Evolutionary conservation across 202 grass and related monocot genomes (phyloP), one percentile per base, ranked within the genome.

Genomic region (Alloteropsis angusta): DNA sequence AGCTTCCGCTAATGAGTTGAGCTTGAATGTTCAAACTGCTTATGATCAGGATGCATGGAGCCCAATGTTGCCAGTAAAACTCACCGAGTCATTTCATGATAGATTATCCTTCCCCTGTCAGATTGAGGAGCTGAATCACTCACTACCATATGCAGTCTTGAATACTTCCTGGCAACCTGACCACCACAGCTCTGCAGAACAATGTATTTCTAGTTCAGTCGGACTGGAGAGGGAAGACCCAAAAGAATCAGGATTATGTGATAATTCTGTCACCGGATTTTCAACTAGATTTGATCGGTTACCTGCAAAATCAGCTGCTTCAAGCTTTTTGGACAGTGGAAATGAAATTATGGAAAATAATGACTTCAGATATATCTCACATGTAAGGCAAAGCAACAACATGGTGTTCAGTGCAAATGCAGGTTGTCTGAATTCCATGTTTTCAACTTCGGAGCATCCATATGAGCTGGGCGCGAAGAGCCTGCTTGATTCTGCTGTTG

Each of bases 111-210:
- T 77, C 21, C 67, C 65, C 46, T 81, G 25, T 73, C 76, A 43
- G 68, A 65, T 65, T 72, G 78, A 67, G 26, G 67, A 87, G 77
- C 57, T 83, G 80, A 66, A 62, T 68, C 25, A 58, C 5, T 42
- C 65, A n/a, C 74, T 80, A 25, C 71, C 82, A 18, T 80, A 52
- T 61, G 79, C 58, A 1, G 57, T 83, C 44, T 76, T 68, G 76
- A 85, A 66, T 72, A 79, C 74, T 54, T 72, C 49, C 28, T 49
- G 54, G 78, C 78, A 71, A 77, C 46, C 68, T 83, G 56, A 85
- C 35, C 30, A 63, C 23, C 45, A 14, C 17, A 85, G 15, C 44
- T 63, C 34, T 46, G 18, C 74, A 73, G 55, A 80, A 50, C 81
- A 72, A 41, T 77, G 37, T 69, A 22, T 37, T 74, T 68, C 79